Base-by-base conservation (phyloP, 495 filamentous ascomycete genomes). In the Aspergillus asperescens region DNA sequence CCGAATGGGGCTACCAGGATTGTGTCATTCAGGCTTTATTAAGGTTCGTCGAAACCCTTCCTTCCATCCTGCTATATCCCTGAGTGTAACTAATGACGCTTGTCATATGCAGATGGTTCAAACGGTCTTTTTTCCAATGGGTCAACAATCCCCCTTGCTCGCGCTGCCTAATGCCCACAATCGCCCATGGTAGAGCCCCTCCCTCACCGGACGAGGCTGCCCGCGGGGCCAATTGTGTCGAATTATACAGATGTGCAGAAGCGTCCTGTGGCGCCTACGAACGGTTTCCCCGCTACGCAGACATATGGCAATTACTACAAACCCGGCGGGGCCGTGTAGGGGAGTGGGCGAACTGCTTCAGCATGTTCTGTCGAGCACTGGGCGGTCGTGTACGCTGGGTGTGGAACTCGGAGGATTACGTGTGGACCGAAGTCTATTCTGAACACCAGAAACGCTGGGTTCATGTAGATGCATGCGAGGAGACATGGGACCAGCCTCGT, bases 311-410 rank as follows among this genome's bases (percentile, higher is more conserved):
- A 46, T 70, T 97, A 49, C 70, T 98, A 40, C 86, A 95, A 66
- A 90, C 88, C 39, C 74, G 87, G 50, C 81, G 85, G 54, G 93
- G 93, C 22, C 82, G 93, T 52, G 85, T 81, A 49, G 94, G 93
- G 43, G 93, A 99, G 73, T 99, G 94, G 91, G 91, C 87, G 47
- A 96, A 96, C 68, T 96, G 91, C 73, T 99, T 99, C 72, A 90
- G 86, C 68, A 99, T 99, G 93, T 79, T 99, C 18, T 97, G 93
- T 71, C 81, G 93, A 37, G 93, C 93, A 6, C 81, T 97, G 24
- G 91, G 91, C 27, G 86, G 83, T 29, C 81, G 94, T 38, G 93
- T 96, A 15, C 81, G 93, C 57, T 98, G 94, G 94, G 89, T 98
- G 23, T 98, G 94, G 94, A 96, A 96, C 57, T 83, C 86, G 25